Evolutionary conservation across 257 asterid genomes (phyloP).

Genomic region (Thymus mandschuricus): DNA sequence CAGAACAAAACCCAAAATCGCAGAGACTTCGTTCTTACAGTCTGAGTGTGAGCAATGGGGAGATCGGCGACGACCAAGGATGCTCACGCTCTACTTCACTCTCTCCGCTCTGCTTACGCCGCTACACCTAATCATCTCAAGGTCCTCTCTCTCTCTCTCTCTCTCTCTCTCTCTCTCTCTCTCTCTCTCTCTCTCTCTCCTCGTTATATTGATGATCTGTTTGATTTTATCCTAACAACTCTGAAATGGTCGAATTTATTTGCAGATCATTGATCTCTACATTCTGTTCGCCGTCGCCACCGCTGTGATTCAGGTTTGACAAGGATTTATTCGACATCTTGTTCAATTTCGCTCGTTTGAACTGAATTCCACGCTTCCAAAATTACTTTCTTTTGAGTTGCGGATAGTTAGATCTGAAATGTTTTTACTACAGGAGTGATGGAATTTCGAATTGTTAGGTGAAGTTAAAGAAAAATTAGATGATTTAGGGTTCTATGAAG

Average conservation of each 20-base stretch:
- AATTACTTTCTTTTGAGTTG: neutral
- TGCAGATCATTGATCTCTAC: constrained; percentile 83
- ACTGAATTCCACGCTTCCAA: neutral
- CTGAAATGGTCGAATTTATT: neutral
- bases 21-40: neutral
- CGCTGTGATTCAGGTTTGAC: constrained; percentile 73
- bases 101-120: constrained; percentile 73
- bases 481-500: neutral
- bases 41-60: constrained; percentile 47
- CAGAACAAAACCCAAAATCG: neutral
- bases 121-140: constrained; percentile 74
- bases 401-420: neutral
- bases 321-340: neutral
- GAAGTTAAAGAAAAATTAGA: neutral
- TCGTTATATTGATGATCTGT: neutral
- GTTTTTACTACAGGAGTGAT: neutral
- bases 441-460: neutral
- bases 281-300: constrained; percentile 63
- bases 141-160: constrained; percentile 30
- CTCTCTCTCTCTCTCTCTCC: neutral
- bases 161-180: neutral
- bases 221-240: constrained; percentile 1
- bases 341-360: neutral
- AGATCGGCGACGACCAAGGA: constrained; percentile 62
- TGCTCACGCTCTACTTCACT: constrained; percentile 62